phyloP scores from a whole-genome alignment of 2,329 filamentous ascomycete species.

The Sphaerulina vaccinii region DNA sequence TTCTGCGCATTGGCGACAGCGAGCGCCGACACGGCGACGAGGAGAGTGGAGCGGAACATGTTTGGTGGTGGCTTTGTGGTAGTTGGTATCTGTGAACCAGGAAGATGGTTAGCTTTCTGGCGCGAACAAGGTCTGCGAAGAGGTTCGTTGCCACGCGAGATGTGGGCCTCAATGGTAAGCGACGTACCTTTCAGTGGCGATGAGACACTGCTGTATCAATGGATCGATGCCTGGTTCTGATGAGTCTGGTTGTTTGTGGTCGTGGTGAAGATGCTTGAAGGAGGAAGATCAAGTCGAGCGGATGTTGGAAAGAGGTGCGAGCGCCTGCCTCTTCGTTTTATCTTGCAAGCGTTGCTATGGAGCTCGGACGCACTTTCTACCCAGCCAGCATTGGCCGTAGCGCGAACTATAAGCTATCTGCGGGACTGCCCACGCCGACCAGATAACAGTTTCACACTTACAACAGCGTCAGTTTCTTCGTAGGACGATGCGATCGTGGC shows the following conservation, averaged over 20 bases:
- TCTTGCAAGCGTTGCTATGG: background rate
- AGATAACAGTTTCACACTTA: too few relatives aligned
- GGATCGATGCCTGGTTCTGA: background rate
- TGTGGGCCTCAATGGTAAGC: constrained; percentile 4
- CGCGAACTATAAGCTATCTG: too few relatives aligned
- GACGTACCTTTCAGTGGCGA: background rate
- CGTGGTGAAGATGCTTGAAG: constrained; percentile 1
- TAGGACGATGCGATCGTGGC: too few relatives aligned
- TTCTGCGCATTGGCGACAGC: constrained; percentile 47
- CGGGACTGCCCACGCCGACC: too few relatives aligned
- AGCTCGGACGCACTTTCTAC: background rate
- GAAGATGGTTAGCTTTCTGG: constrained; percentile 11
- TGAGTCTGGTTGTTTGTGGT: background rate
- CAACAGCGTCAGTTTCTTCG: too few relatives aligned
- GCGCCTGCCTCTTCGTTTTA: background rate
- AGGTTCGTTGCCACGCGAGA: constrained; percentile 2
- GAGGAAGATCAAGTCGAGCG: too few relatives aligned
- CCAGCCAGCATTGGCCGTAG: background rate
- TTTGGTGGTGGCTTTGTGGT: constrained; percentile 13
- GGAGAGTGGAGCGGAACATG: constrained; percentile 50
- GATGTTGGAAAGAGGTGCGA: background rate
- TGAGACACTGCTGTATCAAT: background rate
- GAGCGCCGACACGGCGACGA: constrained; percentile 49
- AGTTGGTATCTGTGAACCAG: constrained; percentile 27
- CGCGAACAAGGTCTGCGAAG: background rate